Evolutionary conservation across 495 filamentous ascomycete species (phyloP), one percentile per base, ranked within the genome.

Genomic region (Xylaria intraflava): DNA sequence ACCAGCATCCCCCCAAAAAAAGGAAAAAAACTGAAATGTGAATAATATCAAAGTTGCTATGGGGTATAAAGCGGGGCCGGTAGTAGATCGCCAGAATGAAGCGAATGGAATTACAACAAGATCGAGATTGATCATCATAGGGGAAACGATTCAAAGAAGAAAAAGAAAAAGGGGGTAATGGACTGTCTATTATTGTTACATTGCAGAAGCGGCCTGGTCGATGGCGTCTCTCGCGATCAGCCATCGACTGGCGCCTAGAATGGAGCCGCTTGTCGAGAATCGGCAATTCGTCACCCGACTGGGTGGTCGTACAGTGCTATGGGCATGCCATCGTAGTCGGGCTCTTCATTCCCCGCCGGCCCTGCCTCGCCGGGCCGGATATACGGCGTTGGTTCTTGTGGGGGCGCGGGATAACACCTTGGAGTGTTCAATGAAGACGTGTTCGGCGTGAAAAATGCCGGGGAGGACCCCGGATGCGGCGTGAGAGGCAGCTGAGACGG

Each of bases 311-410:
- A 55, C 24, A 55, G 26, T 14, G 44, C 10, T 22, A 56, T 44
- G 4, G 46, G 31, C 46, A 56, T 56, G 33, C 46, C 46, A 9
- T 56, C 53, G 46, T 50, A 56, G 45, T 56, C 53, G 30, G 46
- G 46, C 31, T 56, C 46, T 4, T 31, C 46, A 30, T 50, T 47
- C 8, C 12, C 33, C 9, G 16, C 39, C 0, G 20, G 38, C 16
- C 40, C 36, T 9, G 49, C n/a, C n/a, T n/a, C 23, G 22, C 35
- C 52, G 14, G 26, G 52, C 16, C 35, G 16, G 14, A 26, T 26
- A 35, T 42, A 55, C 27, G 39, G 36, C 1, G 33, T 43, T 16
- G 51, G 17, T 27, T 55, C 52, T 16, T 49, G 52, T 1, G 45
- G 27, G 19, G 52, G 52, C 1, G 19, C 33, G 22, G 36, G 43